Percentiles rank a stretch among this genome's conserved stretches.
phyloP scores from a whole-genome alignment of 768 basidiomycete species.

The Boletus rubroflammeus region DNA sequence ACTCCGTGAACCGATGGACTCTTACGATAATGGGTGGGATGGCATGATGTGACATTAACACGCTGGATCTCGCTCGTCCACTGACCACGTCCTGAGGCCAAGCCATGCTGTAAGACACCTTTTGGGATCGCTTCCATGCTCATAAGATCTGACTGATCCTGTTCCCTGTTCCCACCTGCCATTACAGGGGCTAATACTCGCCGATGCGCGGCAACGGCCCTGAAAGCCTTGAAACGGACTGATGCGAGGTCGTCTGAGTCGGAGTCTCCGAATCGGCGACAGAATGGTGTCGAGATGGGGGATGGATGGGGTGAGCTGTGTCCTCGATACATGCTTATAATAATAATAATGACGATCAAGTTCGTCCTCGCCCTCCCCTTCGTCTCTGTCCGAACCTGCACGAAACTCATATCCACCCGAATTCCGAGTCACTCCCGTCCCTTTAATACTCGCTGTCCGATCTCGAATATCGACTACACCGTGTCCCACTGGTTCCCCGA shows the following conservation, averaged over 20 bases:
- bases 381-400: neutral
- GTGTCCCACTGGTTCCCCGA: neutral
- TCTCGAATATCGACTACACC: constrained; percentile 1
- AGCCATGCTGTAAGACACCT: neutral
- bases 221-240: too few relatives aligned
- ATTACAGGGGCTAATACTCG: too few relatives aligned
- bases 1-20: neutral
- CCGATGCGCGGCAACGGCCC: too few relatives aligned
- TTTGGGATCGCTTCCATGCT: neutral
- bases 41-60: neutral
- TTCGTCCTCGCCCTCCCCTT: neutral
- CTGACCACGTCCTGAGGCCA: too few relatives aligned
- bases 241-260: too few relatives aligned
- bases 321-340: neutral
- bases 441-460: neutral
- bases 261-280: neutral
- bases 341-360: neutral
- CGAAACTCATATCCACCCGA: neutral
- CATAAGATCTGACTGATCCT: too few relatives aligned
- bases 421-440: neutral
- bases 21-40: neutral
- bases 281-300: neutral
- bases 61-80: neutral
- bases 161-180: too few relatives aligned
- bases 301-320: too few relatives aligned